phyloP scores from a whole-genome alignment of 1,284 basidiomycete genomes.

The Wallemia mellicola region DNA sequence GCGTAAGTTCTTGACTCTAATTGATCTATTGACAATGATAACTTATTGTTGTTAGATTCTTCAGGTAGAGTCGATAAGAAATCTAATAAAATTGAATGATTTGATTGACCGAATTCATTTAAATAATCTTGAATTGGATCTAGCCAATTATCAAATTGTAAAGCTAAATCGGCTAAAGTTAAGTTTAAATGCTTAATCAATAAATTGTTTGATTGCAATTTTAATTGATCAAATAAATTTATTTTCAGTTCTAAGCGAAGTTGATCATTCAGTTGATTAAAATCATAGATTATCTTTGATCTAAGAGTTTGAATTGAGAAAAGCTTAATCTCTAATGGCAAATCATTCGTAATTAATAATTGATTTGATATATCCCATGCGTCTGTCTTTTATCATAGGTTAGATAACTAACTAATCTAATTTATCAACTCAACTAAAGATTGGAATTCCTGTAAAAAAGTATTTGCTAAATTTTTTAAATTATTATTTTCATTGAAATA shows the following conservation, averaged over 20 bases:
- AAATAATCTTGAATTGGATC: conserved; percentile 56
- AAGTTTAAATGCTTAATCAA: conserved; percentile 73
- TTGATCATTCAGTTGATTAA: conserved; percentile 47
- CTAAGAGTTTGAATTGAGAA: conserved; percentile 94
- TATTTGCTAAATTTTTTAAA: conserved; percentile 32
- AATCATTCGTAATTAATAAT: conserved; percentile 50
- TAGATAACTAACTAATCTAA: too few species aligned
- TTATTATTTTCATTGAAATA: conserved; percentile 39
- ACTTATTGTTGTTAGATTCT: conserved; percentile 62
- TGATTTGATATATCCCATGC: conserved; percentile 88
- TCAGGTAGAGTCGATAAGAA: conserved; percentile 79
- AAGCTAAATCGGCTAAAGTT: conserved; percentile 60
- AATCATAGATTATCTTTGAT: conserved; percentile 85
- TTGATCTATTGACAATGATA: conserved; percentile 63
- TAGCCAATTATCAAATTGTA: conserved; percentile 73
- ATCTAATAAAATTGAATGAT: conserved; percentile 46
- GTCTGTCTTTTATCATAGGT: conserved; percentile 39
- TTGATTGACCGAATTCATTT: conserved; percentile 53
- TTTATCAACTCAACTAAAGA: conserved; percentile 13
- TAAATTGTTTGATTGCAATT: conserved; percentile 40
- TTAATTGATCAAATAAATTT: conserved; percentile 52
- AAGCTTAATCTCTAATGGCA: conserved; percentile 50
- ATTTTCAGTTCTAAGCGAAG: conserved; percentile 54
- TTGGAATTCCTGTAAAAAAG: conserved; percentile 17
- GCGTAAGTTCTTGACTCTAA: conserved; percentile 23